Base-by-base conservation (phyloP, 1,284 basidiomycete genomes). In the Rhodotorula sp. region DNA sequence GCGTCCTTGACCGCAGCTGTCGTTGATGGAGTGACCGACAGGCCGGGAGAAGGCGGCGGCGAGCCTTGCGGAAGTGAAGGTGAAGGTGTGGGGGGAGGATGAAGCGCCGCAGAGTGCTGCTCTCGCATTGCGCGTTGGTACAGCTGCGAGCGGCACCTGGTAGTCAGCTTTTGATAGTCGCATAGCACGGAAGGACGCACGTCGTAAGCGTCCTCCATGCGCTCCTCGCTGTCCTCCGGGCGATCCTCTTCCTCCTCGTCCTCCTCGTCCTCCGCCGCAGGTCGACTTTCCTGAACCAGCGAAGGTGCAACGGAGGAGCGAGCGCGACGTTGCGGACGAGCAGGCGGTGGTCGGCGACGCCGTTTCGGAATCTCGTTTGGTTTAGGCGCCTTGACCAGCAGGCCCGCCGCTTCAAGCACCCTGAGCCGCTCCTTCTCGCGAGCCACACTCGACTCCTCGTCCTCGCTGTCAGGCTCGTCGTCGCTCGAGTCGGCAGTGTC, bases 161-260 rank as follows among this genome's bases (percentile, higher is more conserved):
- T 10, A 34, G 34, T 34, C 34, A 34, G 34, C 34, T 34, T 10
- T 10, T 34, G 34, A 34, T 34, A 34, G 34, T 34, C 34, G 34
- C 34, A 34, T 34, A 34, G 34, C 34, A 5, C 34, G 34, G 47
- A n/a, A n/a, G 8, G 10, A 57, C 72, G 31, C 48, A 71, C 72
- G 68, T 92, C 91, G 79, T 90, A 97, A 0, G 94, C 94, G 80
- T 97, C 94, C 76, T 94, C 88, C 64, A 90, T 82, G 46, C 82
- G 83, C 18, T 81, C 79, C 48, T 82, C 80, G 70, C 83, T 81
- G 50, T 83, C 80, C 6, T 80, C 79, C 10, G 78, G 70, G 20
- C 77, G 69, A 6, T 68, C 70, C 20, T 74, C 54, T 8, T 24
- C 28, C 31, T 61, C 54, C 18, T 78, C 34, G 20, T 81, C 78